These are phyloP conservation scores for Entomortierella parvispora DNA, from an alignment of 192 early-diverging fungal genomes.

Conservation along the genomic window DNA sequence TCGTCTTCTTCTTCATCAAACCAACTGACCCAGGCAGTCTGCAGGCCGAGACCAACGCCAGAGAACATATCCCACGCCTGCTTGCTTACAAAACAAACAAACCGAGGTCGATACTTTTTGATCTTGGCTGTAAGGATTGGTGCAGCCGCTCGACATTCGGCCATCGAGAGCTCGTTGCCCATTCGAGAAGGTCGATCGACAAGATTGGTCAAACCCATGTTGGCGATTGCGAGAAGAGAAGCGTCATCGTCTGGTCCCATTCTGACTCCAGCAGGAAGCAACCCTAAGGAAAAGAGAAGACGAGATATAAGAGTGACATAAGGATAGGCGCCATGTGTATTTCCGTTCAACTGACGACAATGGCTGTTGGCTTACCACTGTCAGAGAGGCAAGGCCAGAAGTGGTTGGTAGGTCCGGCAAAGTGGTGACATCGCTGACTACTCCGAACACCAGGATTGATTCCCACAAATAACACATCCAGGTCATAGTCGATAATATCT, in stretches of 20 bases:
- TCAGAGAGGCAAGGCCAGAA: constrained; percentile 78
- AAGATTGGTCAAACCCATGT: constrained; percentile 75
- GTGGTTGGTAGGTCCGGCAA: constrained; percentile 75
- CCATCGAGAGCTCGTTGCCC: constrained; percentile 64
- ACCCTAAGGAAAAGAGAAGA: neutral
- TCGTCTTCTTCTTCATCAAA: constrained; percentile 25
- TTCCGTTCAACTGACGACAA: neutral
- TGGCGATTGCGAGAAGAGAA: constrained; percentile 54
- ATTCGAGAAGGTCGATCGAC: constrained; percentile 67
- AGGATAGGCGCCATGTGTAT: neutral
- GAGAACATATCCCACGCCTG: constrained; percentile 75
- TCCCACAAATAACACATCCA: constrained; percentile 75
- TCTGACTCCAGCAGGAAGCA: constrained; percentile 57
- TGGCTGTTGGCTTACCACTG: constrained; percentile 48
- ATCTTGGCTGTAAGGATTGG: constrained; percentile 73
- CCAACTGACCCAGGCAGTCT: constrained; percentile 46
- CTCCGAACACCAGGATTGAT: constrained; percentile 78
- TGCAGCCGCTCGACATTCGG: constrained; percentile 68
- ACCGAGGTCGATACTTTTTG: constrained; percentile 60
- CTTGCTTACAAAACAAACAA: constrained; percentile 77
- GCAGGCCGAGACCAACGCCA: constrained; percentile 34
- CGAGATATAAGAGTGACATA: neutral
- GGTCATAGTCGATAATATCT: constrained; percentile 60
- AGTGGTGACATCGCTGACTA: constrained; percentile 69
- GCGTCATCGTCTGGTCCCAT: constrained; percentile 65